phyloP scores from a whole-genome alignment of 148 eudicot species.

The Chenopodium quinoa region DNA sequence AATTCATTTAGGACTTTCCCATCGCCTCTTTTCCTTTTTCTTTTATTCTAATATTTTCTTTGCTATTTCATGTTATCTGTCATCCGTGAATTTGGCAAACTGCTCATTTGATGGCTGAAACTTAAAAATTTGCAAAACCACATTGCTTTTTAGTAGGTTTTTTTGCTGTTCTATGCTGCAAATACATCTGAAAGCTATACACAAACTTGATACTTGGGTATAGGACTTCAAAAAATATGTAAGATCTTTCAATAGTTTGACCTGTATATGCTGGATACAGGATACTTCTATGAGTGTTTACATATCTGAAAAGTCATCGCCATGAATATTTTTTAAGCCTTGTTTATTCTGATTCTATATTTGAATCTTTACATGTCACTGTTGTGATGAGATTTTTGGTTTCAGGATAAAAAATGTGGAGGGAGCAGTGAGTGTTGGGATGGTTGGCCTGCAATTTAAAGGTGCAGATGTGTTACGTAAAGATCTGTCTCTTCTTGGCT shows the following conservation, averaged over 20 bases:
- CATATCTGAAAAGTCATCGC: background rate
- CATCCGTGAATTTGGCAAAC: background rate
- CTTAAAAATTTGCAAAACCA: background rate
- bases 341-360: background rate
- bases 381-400: constrained; percentile 4
- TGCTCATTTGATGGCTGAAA: background rate
- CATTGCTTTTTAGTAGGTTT: background rate
- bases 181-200: background rate
- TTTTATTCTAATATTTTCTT: too few relatives aligned
- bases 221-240: background rate
- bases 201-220: background rate
- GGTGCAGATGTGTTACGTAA: constrained; percentile 48
- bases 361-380: background rate
- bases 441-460: constrained; percentile 71
- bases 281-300: background rate
- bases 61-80: background rate
- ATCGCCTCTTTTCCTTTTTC: too few relatives aligned
- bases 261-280: background rate
- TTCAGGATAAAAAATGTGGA: constrained; percentile 73
- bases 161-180: background rate
- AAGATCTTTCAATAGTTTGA: background rate
- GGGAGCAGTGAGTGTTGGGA: constrained; percentile 71
- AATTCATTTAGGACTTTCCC: background rate
- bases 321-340: background rate
- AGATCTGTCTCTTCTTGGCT: constrained; percentile 53